Conservation (phyloP, 2,329 filamentous ascomycete genomes). For the Calonectria ilicicola region DNA sequence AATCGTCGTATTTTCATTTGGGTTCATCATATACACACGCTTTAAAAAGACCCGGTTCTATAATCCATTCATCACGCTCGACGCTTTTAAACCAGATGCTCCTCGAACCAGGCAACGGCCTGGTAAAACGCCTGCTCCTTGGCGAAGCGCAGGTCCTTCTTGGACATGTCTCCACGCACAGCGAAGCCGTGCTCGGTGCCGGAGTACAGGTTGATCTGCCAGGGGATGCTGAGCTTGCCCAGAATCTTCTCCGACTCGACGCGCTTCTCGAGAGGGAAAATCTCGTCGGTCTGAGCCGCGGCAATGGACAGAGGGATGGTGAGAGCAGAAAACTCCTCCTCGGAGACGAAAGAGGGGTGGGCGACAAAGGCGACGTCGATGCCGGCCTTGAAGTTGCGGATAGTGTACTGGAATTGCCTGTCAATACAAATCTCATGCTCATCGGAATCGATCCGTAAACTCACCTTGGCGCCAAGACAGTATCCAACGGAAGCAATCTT, state of each 20-base stretch:
- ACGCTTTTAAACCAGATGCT: slow-evolving; percentile 47
- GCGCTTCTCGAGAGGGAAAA: slow-evolving; percentile 69
- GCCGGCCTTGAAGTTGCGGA: slow-evolving; percentile 70
- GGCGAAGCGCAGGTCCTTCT: slow-evolving; percentile 69
- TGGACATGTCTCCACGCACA: slow-evolving; percentile 71
- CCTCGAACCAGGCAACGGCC: slow-evolving; percentile 80
- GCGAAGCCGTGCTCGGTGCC: slow-evolving; percentile 80
- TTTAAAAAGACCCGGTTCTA: neutral
- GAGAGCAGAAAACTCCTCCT: slow-evolving; percentile 69
- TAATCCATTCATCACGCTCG: neutral
- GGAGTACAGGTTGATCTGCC: slow-evolving; percentile 78
- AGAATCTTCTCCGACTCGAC: slow-evolving; percentile 71
- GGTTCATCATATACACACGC: neutral
- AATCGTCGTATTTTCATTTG: neutral
- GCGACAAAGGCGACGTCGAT: slow-evolving; percentile 72
- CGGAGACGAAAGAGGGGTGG: slow-evolving; percentile 72
- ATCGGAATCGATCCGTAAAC: slow-evolving; percentile 36
- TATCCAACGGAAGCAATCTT: slow-evolving; percentile 71
- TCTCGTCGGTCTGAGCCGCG: slow-evolving; percentile 71
- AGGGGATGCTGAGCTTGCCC: slow-evolving; percentile 63
- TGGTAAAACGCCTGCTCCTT: slow-evolving; percentile 85
- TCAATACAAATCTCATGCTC: neutral
- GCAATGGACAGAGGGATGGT: slow-evolving; percentile 70
- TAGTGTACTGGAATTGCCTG: slow-evolving; percentile 67
- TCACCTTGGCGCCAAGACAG: slow-evolving; percentile 74